These are phyloP conservation scores for Seminavis robusta DNA, from an alignment of 108 stramenopile species.

Conservation along the genomic window DNA sequence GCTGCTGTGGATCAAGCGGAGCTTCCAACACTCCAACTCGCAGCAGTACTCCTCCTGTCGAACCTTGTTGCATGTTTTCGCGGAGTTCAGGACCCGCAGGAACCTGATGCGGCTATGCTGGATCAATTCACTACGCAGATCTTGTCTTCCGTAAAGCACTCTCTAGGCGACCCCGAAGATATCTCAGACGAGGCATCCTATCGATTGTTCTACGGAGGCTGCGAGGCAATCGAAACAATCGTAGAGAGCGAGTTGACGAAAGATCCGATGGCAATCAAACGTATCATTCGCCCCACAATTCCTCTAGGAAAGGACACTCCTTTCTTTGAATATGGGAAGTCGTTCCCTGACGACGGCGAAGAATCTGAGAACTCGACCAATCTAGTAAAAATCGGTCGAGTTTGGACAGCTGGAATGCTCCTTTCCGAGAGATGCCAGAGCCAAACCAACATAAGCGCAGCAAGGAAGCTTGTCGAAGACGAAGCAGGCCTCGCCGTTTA, in stretches of 20 bases:
- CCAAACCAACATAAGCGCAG: background rate
- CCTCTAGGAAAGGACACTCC: background rate
- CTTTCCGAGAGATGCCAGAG: background rate
- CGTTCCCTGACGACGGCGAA: background rate
- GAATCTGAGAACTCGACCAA: background rate
- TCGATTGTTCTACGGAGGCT: constrained; percentile 61
- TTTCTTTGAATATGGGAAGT: background rate
- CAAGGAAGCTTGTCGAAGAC: constrained; percentile 16
- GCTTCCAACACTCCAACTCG: constrained; percentile 55
- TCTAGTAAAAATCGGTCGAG: background rate
- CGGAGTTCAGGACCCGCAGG: constrained; percentile 55
- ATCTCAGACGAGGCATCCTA: constrained; percentile 25
- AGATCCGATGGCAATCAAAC: constrained; percentile 54
- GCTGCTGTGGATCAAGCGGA: constrained; percentile 77
- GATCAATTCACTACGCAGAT: constrained; percentile 78
- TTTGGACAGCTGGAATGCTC: background rate
- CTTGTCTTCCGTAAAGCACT: constrained; percentile 66
- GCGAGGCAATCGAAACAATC: constrained; percentile 50
- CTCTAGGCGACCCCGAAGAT: constrained; percentile 45
- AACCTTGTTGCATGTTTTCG: constrained; percentile 57
- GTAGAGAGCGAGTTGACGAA: constrained; percentile 38
- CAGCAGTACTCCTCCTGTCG: constrained; percentile 49
- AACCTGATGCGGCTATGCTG: constrained; percentile 44
- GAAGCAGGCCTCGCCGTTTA: constrained; percentile 41
- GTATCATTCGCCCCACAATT: constrained; percentile 53